These are phyloP conservation scores for Phytophthora agathidicida DNA, from an alignment of 352 stramenopile genomes.

Conservation along the genomic window DNA sequence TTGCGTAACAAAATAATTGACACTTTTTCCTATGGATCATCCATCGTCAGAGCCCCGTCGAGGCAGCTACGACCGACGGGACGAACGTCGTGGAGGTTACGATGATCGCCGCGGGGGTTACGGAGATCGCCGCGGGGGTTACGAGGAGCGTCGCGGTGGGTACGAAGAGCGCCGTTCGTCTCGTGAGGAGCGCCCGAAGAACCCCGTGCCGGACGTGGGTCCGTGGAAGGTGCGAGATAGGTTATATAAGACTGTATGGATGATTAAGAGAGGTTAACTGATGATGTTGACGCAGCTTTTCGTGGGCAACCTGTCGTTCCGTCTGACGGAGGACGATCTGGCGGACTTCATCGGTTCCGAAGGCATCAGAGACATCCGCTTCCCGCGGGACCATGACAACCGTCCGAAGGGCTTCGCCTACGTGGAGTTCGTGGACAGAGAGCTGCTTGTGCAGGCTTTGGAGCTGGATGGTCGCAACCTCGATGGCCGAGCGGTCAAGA, in stretches of 20 bases:
- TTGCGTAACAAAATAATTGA: constrained; percentile 5
- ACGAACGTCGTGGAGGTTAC: constrained; percentile 24
- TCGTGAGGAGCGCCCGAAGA: constrained; percentile 68
- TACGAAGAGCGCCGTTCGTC: constrained; percentile 38
- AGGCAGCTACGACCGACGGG: constrained; percentile 13
- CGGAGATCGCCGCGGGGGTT: constrained; percentile 28
- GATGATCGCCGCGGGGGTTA: constrained; percentile 34
- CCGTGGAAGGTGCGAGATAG: constrained; percentile 90
- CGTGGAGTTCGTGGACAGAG: constrained; percentile 78
- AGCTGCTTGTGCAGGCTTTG: constrained; percentile 71
- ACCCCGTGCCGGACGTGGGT: constrained; percentile 71
- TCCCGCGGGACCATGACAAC: constrained; percentile 70
- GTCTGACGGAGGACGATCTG: constrained; percentile 69
- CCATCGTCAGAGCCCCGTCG: constrained; percentile 33
- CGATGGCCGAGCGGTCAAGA: constrained; percentile 57
- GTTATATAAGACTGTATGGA: background rate
- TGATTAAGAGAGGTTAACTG: background rate
- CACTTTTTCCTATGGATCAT: constrained; percentile 6
- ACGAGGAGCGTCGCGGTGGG: constrained; percentile 50
- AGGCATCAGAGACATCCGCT: constrained; percentile 70
- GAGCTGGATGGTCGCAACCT: constrained; percentile 51
- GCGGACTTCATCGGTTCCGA: constrained; percentile 67
- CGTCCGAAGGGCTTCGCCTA: constrained; percentile 86
- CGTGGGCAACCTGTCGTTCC: constrained; percentile 85
- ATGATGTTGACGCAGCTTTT: constrained; percentile 53